These are phyloP conservation scores for Xylaria sp. DNA, from an alignment of 2,329 filamentous ascomycete genomes.

Conservation along the genomic window DNA sequence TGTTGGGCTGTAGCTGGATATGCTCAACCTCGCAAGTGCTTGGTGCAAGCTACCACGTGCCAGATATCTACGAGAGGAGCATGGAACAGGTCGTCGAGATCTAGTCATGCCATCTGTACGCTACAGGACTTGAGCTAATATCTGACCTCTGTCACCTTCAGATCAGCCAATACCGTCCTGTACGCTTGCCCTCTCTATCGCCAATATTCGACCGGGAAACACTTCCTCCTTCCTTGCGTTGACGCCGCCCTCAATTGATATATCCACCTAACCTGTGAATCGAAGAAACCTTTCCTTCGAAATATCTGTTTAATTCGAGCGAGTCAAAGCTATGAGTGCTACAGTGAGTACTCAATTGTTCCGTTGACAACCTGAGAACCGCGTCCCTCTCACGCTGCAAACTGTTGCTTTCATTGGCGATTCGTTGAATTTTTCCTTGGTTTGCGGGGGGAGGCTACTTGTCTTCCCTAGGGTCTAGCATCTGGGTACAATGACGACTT, in stretches of 20 bases:
- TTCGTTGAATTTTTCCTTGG: neutral
- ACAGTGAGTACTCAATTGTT: constrained; percentile 23
- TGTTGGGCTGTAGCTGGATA: neutral
- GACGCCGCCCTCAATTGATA: neutral
- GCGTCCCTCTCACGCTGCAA: neutral
- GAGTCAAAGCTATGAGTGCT: constrained; percentile 24
- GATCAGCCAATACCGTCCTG: constrained; percentile 6
- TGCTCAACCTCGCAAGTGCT: neutral
- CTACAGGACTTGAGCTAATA: constrained; percentile 1
- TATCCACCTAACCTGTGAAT: neutral
- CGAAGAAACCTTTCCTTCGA: neutral
- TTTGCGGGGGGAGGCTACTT: neutral
- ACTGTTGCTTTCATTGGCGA: neutral
- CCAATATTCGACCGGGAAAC: constrained; percentile 19
- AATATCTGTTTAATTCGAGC: neutral
- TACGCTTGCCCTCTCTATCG: constrained; percentile 8
- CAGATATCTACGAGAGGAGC: neutral
- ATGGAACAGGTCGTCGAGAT: neutral
- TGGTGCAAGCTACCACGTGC: neutral
- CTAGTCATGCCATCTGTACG: neutral
- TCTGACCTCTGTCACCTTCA: constrained; percentile 3
- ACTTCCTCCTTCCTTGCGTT: neutral
- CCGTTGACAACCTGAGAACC: neutral
- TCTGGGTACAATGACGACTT: neutral
- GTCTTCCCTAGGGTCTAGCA: neutral